Evolutionary conservation across 78 protist genomes (phyloP), one percentile per base, ranked within the genome.

Genomic region (Dictyostelium capitatum): DNA sequence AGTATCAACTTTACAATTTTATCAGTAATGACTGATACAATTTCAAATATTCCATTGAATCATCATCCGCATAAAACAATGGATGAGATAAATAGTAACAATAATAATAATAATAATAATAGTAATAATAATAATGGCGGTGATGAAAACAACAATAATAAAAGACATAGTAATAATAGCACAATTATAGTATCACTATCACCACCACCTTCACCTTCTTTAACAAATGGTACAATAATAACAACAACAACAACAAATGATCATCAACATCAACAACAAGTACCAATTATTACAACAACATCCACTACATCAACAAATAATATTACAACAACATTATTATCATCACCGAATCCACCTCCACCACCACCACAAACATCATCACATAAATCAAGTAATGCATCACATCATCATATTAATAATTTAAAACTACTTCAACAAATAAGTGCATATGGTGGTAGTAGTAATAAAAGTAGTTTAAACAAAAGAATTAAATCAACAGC

Each of bases 121-220:
- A 57, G 8, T 57, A 57, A 57, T 57, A 51, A 14, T 14, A 57
- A 57, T 57, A 23, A 23, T 5, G 9, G 2, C 23, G 11, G 72
- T 64, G n/a, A 57, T 57, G 65, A 57, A 57, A 57, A 23, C 14
- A 65, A 30, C 0, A 65, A 65, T 62, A 62, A 10, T 65, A 65
- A 25, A 14, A 30, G 20, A 23, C 23, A 30, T 14, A 30, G 28
- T 30, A 65, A 14, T 65, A 41, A 32, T 2, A 65, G 20, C 6
- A 65, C 43, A 14, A 65, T 30, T 28, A 30, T 65, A 15, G 25
- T 59, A 23, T 59, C 69, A 9, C 9, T 59, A 30, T 65, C 73
- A 30, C 73, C 73, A 9, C 73, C 73, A 30, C n/a, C 73, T 12
- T 65, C 73, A 65, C 73, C 73, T 10, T 32, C 73, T 9, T 65